Conservation (phyloP, 345 rosid genomes). For the Syzygium jambos region DNA sequence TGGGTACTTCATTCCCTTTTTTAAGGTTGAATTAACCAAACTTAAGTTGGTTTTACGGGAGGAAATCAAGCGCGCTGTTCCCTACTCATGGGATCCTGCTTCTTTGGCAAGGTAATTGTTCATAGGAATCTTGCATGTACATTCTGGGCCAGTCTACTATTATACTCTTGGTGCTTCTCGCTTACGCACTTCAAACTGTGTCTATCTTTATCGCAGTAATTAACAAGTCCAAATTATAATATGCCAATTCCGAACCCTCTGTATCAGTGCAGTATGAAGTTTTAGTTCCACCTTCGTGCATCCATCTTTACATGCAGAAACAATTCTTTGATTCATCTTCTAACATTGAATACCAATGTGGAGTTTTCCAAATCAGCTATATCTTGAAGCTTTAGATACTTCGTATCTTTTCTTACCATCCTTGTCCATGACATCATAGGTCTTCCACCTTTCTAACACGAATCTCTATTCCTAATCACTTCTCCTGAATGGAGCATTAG, state of each 20-base stretch:
- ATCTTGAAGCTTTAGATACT: background rate
- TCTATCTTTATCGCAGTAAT: background rate
- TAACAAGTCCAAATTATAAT: background rate
- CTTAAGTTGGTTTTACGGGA: conserved; percentile 41
- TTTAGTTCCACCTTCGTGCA: background rate
- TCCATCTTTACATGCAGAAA: background rate
- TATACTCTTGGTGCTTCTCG: background rate
- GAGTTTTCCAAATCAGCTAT: background rate
- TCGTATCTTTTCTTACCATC: background rate
- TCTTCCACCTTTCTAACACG: background rate
- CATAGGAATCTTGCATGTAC: background rate
- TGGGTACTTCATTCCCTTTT: conserved; percentile 71
- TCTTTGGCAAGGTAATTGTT: conserved; percentile 68
- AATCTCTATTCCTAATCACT: background rate
- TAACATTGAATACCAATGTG: background rate
- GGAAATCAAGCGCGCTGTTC: conserved; percentile 73
- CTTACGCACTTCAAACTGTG: background rate
- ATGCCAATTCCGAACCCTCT: background rate
- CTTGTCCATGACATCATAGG: background rate
- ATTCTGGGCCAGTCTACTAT: background rate
- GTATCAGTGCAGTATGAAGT: background rate
- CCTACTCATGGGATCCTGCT: conserved; percentile 98
- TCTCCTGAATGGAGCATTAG: background rate
- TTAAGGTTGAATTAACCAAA: conserved; percentile 45
- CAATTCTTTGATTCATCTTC: background rate